phyloP scores from a whole-genome alignment of 129 eudicot species.

The Flaveria linearis region DNA sequence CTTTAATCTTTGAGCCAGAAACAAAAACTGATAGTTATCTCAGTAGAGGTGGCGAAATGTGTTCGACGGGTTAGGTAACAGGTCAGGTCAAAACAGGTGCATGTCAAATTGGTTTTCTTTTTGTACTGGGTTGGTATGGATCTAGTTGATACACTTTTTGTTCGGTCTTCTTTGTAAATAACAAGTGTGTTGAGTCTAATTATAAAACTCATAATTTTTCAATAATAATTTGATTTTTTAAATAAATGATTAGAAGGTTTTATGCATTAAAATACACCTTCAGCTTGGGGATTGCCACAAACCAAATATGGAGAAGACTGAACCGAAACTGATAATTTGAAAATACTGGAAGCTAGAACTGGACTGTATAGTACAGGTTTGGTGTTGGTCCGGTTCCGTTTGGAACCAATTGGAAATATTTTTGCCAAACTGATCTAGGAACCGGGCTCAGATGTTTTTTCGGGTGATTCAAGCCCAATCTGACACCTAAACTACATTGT shows the following conservation, averaged over 20 bases:
- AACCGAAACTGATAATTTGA: neutral
- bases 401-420: neutral
- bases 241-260: neutral
- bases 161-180: neutral
- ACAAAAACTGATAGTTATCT: neutral
- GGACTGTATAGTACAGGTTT: neutral
- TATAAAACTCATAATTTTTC: neutral
- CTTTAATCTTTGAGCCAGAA: constrained; percentile 1
- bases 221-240: neutral
- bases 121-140: neutral
- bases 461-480: neutral
- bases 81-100: neutral
- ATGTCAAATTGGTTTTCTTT: neutral
- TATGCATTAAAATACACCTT: neutral
- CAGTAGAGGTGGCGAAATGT: neutral
- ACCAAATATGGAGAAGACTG: neutral
- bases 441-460: neutral
- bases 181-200: neutral
- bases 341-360: neutral
- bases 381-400: constrained; percentile 4
- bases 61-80: neutral
- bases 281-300: neutral
- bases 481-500: neutral
- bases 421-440: neutral
- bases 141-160: neutral